These are phyloP conservation scores for Stephanodiscus triporus DNA, from an alignment of 108 stramenopile genomes.

Conservation along the genomic window DNA sequence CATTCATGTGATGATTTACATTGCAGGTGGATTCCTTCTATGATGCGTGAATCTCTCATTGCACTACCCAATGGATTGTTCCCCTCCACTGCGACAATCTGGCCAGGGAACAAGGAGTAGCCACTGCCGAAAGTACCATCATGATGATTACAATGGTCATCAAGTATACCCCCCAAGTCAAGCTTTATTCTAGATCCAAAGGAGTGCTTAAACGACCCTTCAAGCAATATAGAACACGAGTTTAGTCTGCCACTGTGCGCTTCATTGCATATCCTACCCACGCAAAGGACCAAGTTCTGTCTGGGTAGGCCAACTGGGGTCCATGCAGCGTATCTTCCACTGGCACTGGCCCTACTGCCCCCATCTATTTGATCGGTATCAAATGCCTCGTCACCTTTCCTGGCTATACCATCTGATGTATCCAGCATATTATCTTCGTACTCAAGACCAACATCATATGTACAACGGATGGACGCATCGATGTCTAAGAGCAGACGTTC, in stretches of 20 bases:
- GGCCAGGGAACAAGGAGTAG: slow-evolving; percentile 95
- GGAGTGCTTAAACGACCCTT: slow-evolving; percentile 84
- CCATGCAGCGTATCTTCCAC: slow-evolving; percentile 40
- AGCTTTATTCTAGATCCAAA: slow-evolving; percentile 84
- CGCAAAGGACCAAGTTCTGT: slow-evolving; percentile 76
- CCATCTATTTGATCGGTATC: slow-evolving; percentile 19
- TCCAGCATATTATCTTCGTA: slow-evolving; percentile 48
- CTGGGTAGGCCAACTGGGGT: slow-evolving; percentile 88
- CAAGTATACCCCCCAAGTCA: slow-evolving; percentile 65
- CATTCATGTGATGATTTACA: background rate
- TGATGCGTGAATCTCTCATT: slow-evolving; percentile 73
- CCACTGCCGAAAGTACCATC: slow-evolving; percentile 31
- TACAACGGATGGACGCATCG: slow-evolving; percentile 54
- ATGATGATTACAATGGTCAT: slow-evolving; percentile 26
- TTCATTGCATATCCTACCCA: slow-evolving; percentile 93
- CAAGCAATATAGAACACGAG: slow-evolving; percentile 82
- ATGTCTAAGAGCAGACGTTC: slow-evolving; percentile 71
- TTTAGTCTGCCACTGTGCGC: slow-evolving; percentile 93
- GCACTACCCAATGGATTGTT: slow-evolving; percentile 84
- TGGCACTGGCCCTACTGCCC: background rate
- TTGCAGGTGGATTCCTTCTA: slow-evolving; percentile 65
- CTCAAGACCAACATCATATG: slow-evolving; percentile 49
- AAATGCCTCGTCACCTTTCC: slow-evolving; percentile 42
- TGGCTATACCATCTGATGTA: slow-evolving; percentile 23
- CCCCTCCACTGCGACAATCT: slow-evolving; percentile 94